A percentile compares a stretch with the other conserved stretches of the same genome.
phyloP scores from a whole-genome alignment of 176 grass and related monocot genomes.

The Poa annua region DNA sequence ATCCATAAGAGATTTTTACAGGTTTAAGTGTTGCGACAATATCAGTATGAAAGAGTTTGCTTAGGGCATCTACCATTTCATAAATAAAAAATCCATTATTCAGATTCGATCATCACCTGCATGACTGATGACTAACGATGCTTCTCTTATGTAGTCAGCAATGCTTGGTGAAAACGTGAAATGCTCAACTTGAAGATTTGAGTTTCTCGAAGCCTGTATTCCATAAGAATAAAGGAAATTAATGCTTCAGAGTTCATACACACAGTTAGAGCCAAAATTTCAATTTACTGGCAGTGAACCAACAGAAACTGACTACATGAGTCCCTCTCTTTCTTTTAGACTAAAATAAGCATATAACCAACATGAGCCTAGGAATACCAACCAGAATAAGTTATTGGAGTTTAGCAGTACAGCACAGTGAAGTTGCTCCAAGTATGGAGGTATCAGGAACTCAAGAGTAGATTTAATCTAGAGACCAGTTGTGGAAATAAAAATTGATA shows the following conservation, averaged over 20 bases:
- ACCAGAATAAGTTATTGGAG: neutral
- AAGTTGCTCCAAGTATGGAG: neutral
- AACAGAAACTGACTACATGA: neutral
- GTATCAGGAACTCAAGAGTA: neutral
- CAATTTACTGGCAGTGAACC: neutral
- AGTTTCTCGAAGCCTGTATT: constrained; percentile 57
- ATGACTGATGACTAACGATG: constrained; percentile 89
- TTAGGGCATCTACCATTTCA: neutral
- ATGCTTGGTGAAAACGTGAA: constrained; percentile 90
- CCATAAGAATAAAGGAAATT: constrained; percentile 1
- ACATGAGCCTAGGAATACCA: neutral
- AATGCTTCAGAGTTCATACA: constrained; percentile 16
- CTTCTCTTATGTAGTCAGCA: constrained; percentile 64
- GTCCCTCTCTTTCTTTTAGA: neutral
- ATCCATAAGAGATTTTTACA: constrained; percentile 12
- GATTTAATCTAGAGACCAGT: neutral
- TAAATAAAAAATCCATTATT: neutral
- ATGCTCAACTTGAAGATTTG: constrained; percentile 63
- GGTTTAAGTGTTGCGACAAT: neutral
- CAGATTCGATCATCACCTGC: constrained; percentile 56
- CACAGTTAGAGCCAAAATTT: neutral
- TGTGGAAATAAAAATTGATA: no score
- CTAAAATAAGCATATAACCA: neutral
- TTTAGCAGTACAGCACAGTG: neutral
- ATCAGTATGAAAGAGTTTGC: neutral